Evolutionary conservation across 345 rosid genomes (phyloP).

Genomic region (Camelina neglecta): DNA sequence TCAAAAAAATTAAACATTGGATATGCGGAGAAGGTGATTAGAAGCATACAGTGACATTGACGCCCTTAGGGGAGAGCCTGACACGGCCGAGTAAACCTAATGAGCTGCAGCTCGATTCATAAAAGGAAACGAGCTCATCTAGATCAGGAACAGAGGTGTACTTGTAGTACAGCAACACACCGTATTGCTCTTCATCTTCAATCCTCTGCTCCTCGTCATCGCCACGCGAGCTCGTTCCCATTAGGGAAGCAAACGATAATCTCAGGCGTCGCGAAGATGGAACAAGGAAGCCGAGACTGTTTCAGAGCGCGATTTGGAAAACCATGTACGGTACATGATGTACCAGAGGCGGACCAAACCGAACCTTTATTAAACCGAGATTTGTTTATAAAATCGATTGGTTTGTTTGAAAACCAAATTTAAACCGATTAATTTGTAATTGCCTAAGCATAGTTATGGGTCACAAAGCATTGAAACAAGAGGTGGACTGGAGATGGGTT

Average conservation of each 20-base stretch:
- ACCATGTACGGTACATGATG: too few relatives aligned
- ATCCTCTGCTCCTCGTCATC: slow-evolving; percentile 39
- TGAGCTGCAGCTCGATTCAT: slow-evolving; percentile 74
- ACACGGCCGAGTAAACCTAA: slow-evolving; percentile 84
- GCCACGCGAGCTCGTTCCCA: slow-evolving; percentile 37
- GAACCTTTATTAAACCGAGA: slow-evolving; percentile 7
- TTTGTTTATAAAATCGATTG: not conserved
- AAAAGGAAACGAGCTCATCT: slow-evolving; percentile 66
- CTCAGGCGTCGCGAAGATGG: not conserved
- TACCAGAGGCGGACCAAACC: slow-evolving; percentile 8
- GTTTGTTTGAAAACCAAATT: not conserved
- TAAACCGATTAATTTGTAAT: not conserved
- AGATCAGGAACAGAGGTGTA: slow-evolving; percentile 67
- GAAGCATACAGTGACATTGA: slow-evolving; percentile 82
- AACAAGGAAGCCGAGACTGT: not conserved
- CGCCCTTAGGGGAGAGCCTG: slow-evolving; percentile 80
- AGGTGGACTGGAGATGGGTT: not conserved
- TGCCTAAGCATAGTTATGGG: too few relatives aligned
- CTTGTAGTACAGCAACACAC: slow-evolving; percentile 82
- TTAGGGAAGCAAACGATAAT: slow-evolving; percentile 25
- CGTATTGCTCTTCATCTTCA: slow-evolving; percentile 50
- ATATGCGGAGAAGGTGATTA: slow-evolving; percentile 17
- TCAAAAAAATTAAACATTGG: not conserved
- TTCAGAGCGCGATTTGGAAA: not conserved
- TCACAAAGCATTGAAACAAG: too few relatives aligned